phyloP scores from a whole-genome alignment of 768 basidiomycete species.

The Scleroderma bovista region DNA sequence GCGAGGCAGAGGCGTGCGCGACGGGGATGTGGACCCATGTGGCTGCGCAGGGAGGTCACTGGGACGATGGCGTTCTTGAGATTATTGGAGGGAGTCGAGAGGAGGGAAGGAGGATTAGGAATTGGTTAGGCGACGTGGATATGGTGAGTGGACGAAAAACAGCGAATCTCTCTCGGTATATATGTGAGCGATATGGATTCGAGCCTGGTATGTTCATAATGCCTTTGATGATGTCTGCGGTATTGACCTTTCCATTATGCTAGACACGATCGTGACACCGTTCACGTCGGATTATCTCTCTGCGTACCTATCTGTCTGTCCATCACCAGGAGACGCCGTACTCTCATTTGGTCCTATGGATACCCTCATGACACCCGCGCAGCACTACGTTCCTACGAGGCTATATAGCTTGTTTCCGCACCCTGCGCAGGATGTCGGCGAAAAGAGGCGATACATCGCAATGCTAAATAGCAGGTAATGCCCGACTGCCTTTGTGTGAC shows the following conservation, averaged over 20 bases:
- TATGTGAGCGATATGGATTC: slow-evolving; percentile 78
- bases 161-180: slow-evolving; percentile 66
- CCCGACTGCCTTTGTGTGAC: background rate
- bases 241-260: background rate
- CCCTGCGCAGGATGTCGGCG: slow-evolving; percentile 71
- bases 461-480: slow-evolving; percentile 63
- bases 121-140: slow-evolving; percentile 83
- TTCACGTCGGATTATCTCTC: slow-evolving; percentile 78
- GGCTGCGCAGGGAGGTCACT: slow-evolving; percentile 41
- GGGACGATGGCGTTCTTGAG: slow-evolving; percentile 77
- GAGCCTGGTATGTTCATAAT: slow-evolving; percentile 48
- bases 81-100: slow-evolving; percentile 73
- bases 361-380: slow-evolving; percentile 66
- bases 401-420: slow-evolving; percentile 74
- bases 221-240: background rate
- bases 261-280: slow-evolving; percentile 67
- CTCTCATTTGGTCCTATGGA: slow-evolving; percentile 82
- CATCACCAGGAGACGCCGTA: slow-evolving; percentile 67
- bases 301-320: slow-evolving; percentile 70
- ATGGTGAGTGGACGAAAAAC: slow-evolving; percentile 55
- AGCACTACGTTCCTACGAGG: slow-evolving; percentile 68
- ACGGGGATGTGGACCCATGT: slow-evolving; percentile 73
- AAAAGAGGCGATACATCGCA: slow-evolving; percentile 70
- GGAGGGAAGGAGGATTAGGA: slow-evolving; percentile 64
- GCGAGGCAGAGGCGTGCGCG: slow-evolving; percentile 71